phyloP scores from a whole-genome alignment of 1,139 yeast genomes.

The Yamadazyma triangularis region DNA sequence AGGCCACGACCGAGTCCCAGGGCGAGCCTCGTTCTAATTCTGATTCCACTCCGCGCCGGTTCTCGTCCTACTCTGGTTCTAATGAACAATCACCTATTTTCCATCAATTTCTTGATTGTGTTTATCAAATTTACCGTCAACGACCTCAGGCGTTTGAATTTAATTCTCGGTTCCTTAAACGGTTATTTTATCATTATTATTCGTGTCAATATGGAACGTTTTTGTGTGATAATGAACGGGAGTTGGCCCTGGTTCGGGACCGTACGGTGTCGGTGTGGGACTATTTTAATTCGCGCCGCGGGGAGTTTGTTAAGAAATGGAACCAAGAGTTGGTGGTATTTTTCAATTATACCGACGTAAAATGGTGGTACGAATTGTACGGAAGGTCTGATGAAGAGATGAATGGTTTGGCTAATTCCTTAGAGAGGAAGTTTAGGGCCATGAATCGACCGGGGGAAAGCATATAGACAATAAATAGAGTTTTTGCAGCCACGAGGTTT shows the following conservation, averaged over 20 bases:
- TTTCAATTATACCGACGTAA: slow-evolving; percentile 63
- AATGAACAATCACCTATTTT: slow-evolving; percentile 76
- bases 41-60: slow-evolving; percentile 8
- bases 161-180: slow-evolving; percentile 79
- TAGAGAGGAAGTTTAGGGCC: slow-evolving; percentile 40
- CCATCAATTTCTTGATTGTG: slow-evolving; percentile 89
- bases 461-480: too few species aligned
- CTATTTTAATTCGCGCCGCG: slow-evolving; percentile 71
- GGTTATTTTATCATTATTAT: slow-evolving; percentile 81
- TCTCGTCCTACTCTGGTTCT: slow-evolving; percentile 33
- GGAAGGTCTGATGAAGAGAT: slow-evolving; percentile 79
- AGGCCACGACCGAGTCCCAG: slow-evolving; percentile 11
- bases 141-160: slow-evolving; percentile 75
- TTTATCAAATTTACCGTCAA: slow-evolving; percentile 72
- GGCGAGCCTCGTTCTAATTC: slow-evolving; percentile 4
- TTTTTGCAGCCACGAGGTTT: too few species aligned
- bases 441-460: slow-evolving; percentile 25
- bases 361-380: slow-evolving; percentile 85
- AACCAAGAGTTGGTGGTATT: slow-evolving; percentile 51
- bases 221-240: slow-evolving; percentile 69
- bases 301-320: slow-evolving; percentile 60
- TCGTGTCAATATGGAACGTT: slow-evolving; percentile 96
- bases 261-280: slow-evolving; percentile 89
- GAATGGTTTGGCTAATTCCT: slow-evolving; percentile 54
- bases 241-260: slow-evolving; percentile 32